Conservation (phyloP, 2,329 filamentous ascomycete species). For the Harringtonia aguacate region DNA sequence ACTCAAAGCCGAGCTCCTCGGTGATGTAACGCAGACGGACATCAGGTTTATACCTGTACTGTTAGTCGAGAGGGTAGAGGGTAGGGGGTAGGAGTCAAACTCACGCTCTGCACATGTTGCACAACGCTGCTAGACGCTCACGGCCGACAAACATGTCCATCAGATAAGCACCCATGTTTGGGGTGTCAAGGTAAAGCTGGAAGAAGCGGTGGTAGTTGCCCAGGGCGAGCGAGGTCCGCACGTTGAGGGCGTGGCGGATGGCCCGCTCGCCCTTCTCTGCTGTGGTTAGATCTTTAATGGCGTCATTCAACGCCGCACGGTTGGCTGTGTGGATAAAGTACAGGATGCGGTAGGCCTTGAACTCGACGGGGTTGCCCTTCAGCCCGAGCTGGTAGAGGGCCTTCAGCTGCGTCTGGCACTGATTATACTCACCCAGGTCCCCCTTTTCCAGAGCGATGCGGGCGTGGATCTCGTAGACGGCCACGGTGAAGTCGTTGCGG, state of each 20-base stretch:
- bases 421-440: slow-evolving; percentile 99
- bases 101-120: slow-evolving; percentile 91
- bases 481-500: slow-evolving; percentile 92
- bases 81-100: slow-evolving; percentile 49
- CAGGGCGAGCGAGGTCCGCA: slow-evolving; percentile 82
- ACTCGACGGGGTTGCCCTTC: slow-evolving; percentile 85
- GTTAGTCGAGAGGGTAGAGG: slow-evolving; percentile 1
- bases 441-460: slow-evolving; percentile 96
- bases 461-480: slow-evolving; percentile 94
- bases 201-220: slow-evolving; percentile 98
- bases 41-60: slow-evolving; percentile 75
- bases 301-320: slow-evolving; percentile 94
- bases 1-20: slow-evolving; percentile 92
- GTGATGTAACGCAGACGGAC: slow-evolving; percentile 85
- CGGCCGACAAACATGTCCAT: slow-evolving; percentile 99
- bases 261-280: slow-evolving; percentile 81
- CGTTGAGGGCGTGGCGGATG: slow-evolving; percentile 83
- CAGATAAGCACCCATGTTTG: slow-evolving; percentile 94
- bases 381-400: slow-evolving; percentile 80
- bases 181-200: slow-evolving; percentile 85
- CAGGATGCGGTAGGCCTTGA: slow-evolving; percentile 98
- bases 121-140: slow-evolving; percentile 82
- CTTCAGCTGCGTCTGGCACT: slow-evolving; percentile 96
- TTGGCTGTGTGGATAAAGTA: slow-evolving; percentile 99
- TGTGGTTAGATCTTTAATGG: slow-evolving; percentile 95